Evolutionary conservation across 225 moss, liverwort and hornwort genomes (phyloP).

Genomic region (Antitrichia curtipendula): DNA sequence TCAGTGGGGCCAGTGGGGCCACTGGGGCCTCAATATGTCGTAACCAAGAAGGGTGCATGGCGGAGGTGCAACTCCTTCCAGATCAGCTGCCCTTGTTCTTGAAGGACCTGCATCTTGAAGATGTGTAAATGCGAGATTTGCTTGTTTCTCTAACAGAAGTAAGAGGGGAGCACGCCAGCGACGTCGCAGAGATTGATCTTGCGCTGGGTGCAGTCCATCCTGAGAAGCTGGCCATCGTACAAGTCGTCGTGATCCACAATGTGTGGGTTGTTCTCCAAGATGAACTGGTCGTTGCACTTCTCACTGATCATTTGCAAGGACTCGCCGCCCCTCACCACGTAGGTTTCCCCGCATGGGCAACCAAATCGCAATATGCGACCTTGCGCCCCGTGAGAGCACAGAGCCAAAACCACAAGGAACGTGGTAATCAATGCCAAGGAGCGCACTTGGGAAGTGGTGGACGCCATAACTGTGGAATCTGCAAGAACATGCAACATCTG

Average conservation of each 20-base stretch:
- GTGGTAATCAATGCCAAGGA: not conserved
- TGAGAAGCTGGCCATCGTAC: constrained; percentile 34
- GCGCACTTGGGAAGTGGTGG: not conserved
- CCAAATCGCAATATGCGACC: constrained; percentile 18
- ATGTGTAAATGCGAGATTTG: not conserved
- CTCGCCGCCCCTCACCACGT: constrained; percentile 39
- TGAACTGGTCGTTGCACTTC: constrained; percentile 56
- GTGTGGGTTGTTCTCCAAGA: constrained; percentile 48
- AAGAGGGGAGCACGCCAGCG: constrained; percentile 32
- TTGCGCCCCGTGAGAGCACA: not conserved
- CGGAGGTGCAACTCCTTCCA: not conserved
- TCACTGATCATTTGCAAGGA: constrained; percentile 47
- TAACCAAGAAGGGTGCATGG: not conserved
- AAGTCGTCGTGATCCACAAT: constrained; percentile 47
- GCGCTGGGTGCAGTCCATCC: constrained; percentile 40
- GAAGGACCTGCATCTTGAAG: not conserved
- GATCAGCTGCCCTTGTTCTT: not conserved
- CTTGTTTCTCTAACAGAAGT: constrained; percentile 9
- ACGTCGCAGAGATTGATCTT: constrained; percentile 47
- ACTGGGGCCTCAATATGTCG: not conserved
- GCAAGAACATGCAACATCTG: not conserved
- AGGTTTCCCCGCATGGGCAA: constrained; percentile 48
- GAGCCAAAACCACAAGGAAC: not conserved
- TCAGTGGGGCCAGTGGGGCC: not conserved
- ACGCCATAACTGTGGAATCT: constrained; percentile 13